A percentile compares a stretch with the other conserved stretches of the same genome.
Evolutionary conservation across 2,329 filamentous ascomycete species (phyloP).

Genomic region (Verticillium nonalfalfae): DNA sequence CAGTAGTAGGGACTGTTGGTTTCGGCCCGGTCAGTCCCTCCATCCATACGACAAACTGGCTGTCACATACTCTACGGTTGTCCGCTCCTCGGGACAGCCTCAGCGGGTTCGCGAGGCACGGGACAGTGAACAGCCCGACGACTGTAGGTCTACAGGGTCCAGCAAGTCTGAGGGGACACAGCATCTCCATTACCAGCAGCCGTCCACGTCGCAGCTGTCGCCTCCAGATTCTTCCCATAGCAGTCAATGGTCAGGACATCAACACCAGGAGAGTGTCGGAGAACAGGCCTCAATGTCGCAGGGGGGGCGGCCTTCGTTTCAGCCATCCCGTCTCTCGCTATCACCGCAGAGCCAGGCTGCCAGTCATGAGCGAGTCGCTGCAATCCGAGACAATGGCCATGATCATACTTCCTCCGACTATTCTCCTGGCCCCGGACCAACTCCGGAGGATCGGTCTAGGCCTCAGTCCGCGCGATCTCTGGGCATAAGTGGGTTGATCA

Average conservation of each 20-base stretch:
- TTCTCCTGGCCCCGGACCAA: constrained; percentile 7
- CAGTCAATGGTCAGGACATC: constrained; percentile 53
- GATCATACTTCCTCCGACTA: constrained; percentile 17
- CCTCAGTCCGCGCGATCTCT: constrained; percentile 13
- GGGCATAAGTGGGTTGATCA: constrained; percentile 31
- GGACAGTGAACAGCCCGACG: constrained; percentile 14
- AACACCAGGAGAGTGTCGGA: constrained; percentile 44
- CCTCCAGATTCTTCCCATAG: constrained; percentile 4
- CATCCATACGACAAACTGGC: constrained; percentile 10
- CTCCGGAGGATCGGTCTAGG: constrained; percentile 1
- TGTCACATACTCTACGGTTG: constrained; percentile 7
- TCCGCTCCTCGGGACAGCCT: constrained; percentile 11
- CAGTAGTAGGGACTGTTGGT: constrained; percentile 9
- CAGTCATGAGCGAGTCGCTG: constrained; percentile 14
- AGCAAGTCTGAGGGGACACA: not conserved
- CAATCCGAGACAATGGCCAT: constrained; percentile 15
- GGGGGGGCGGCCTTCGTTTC: constrained; percentile 49
- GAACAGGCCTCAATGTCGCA: constrained; percentile 60
- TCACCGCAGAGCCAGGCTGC: constrained; percentile 4
- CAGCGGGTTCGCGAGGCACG: constrained; percentile 10
- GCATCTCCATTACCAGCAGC: not conserved
- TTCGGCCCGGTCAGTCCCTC: constrained; percentile 12
- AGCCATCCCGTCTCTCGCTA: constrained; percentile 39
- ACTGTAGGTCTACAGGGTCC: not conserved
- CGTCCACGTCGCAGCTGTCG: not conserved